phyloP scores from a whole-genome alignment of 768 basidiomycete genomes.

The Infundibulicybe gibba region DNA sequence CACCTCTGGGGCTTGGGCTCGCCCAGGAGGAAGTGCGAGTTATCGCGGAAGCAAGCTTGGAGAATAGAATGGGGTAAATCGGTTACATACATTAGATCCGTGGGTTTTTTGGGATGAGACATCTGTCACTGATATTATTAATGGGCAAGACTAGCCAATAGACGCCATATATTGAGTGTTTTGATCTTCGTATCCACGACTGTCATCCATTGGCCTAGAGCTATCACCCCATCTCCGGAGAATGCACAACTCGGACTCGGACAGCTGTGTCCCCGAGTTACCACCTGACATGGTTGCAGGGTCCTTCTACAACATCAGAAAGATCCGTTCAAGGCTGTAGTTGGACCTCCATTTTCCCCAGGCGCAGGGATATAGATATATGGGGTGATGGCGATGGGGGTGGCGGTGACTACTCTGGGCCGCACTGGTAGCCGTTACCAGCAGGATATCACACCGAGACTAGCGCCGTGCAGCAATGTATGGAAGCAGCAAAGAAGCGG shows the following conservation, averaged over 20 bases:
- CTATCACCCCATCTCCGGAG: conserved; percentile 51
- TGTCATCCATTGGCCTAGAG: conserved; percentile 51
- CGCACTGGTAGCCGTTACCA: conserved; percentile 73
- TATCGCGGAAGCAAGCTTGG: conserved; percentile 63
- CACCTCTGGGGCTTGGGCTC: conserved; percentile 73
- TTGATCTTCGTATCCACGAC: no score
- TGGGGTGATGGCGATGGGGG: no score
- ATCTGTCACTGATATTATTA: no score
- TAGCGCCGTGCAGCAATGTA: conserved; percentile 77
- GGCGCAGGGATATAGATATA: conserved; percentile 27
- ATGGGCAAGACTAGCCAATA: no score
- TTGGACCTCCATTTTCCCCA: conserved; percentile 43
- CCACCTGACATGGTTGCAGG: conserved; percentile 59
- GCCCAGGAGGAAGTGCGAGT: conserved; percentile 48
- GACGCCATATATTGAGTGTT: no score
- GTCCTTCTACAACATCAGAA: conserved; percentile 12
- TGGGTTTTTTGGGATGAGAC: no score
- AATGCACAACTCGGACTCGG: conserved; percentile 52
- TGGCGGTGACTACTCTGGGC: conserved; percentile 66
- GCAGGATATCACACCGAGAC: conserved; percentile 38
- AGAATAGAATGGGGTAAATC: conserved; percentile 19
- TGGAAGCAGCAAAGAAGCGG: conserved; percentile 80
- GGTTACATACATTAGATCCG: no score
- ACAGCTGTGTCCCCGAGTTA: conserved; percentile 69
- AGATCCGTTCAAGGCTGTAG: conserved; percentile 28